Conservation (phyloP, 139 green algal species). For the Mesotaenium endlicherianum region DNA sequence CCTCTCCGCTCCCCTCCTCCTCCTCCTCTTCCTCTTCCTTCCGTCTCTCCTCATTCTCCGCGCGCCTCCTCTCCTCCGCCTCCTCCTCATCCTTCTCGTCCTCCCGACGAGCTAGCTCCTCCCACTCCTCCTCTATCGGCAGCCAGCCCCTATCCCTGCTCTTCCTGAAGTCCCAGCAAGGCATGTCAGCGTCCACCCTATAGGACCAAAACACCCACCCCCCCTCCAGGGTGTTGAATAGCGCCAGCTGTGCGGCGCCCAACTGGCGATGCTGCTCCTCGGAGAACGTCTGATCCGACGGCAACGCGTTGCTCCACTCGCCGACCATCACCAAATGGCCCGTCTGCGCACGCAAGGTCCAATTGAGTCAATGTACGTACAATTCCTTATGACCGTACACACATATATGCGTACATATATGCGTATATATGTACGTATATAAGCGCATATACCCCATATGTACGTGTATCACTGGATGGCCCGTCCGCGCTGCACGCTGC, state of each 20-base stretch:
- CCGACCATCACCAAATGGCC: conserved; percentile 12
- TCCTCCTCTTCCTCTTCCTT: no score
- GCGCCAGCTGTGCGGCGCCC: not conserved
- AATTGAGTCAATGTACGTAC: no score
- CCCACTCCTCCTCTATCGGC: no score
- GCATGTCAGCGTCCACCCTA: not conserved
- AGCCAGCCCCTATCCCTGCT: conserved; percentile 3
- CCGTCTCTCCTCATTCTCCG: no score
- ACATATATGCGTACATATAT: no score
- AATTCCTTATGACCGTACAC: no score
- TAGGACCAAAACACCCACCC: conserved; percentile 25
- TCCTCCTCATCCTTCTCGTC: no score
- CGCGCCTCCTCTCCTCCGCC: no score
- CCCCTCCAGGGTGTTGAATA: not conserved
- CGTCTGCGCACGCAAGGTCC: not conserved
- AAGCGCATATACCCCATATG: not conserved
- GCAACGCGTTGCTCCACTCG: conserved; percentile 4
- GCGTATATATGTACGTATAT: no score
- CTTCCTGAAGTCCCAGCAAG: conserved; percentile 8
- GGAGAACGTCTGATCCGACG: not conserved
- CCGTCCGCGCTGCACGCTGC: no score
- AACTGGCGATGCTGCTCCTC: not conserved
- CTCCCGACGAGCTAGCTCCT: no score
- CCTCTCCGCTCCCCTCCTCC: no score
- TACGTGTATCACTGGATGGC: not conserved